Conservation (phyloP, 2,329 filamentous ascomycete genomes). For the Coniosporium tulheliwenetii region DNA sequence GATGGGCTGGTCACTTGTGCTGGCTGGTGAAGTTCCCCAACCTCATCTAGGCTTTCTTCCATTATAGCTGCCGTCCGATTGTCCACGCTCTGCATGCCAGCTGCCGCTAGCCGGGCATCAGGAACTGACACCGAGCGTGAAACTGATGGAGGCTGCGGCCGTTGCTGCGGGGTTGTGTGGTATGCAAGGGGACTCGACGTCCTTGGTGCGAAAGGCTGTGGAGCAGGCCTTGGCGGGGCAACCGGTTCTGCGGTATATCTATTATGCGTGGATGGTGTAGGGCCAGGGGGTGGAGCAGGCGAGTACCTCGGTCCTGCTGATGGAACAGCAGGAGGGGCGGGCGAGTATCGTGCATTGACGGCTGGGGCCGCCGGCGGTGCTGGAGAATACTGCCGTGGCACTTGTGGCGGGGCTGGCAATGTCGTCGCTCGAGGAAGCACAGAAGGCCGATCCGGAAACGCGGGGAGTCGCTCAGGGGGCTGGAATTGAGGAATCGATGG, state of each 20-base stretch:
- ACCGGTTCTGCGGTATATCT: slow-evolving; percentile 22
- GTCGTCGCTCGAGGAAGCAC: slow-evolving; percentile 16
- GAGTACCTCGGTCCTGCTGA: slow-evolving; percentile 41
- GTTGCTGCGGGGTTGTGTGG: slow-evolving; percentile 22
- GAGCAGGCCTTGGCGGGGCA: slow-evolving; percentile 18
- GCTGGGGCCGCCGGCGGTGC: slow-evolving; percentile 15
- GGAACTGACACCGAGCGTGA: too few species aligned
- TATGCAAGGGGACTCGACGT: slow-evolving; percentile 50
- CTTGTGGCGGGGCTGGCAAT: slow-evolving; percentile 13
- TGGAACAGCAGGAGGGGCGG: slow-evolving; percentile 20
- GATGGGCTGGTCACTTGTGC: too few species aligned
- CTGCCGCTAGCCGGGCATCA: too few species aligned
- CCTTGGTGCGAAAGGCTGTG: slow-evolving; percentile 42
- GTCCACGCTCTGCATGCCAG: too few species aligned
- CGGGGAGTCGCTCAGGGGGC: slow-evolving; percentile 24
- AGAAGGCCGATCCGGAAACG: slow-evolving; percentile 21
- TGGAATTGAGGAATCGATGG: slow-evolving; percentile 8
- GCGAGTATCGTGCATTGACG: slow-evolving; percentile 24
- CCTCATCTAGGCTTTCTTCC: too few species aligned
- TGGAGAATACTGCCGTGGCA: slow-evolving; percentile 18
- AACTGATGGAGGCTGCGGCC: slow-evolving; percentile 1
- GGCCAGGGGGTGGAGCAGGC: slow-evolving; percentile 30
- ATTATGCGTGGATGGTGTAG: slow-evolving; percentile 17
- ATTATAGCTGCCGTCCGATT: too few species aligned
- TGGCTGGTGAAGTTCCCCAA: too few species aligned